Evolutionary conservation across 768 basidiomycete genomes (phyloP), one percentile per base, ranked within the genome.

Genomic region (Paxillus ammoniavirescens): DNA sequence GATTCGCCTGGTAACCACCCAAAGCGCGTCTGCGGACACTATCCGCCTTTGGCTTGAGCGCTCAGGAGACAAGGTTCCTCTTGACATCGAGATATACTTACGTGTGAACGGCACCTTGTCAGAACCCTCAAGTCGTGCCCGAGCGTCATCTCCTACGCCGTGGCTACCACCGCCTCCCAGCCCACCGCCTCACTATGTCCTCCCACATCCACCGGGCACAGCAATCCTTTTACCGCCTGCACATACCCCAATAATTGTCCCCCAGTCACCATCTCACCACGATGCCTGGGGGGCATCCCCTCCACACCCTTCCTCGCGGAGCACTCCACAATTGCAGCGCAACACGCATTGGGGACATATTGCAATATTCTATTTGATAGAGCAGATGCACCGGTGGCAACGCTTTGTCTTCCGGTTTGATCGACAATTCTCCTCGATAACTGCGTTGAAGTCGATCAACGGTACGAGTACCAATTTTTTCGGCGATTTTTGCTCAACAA

Each of bases 1-100:
- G 87, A 88, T 91, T 60, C 86, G 87, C 17, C 80, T 91, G 40
- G 73, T 84, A 42, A 89, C 89, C 18, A 84, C 80, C 28, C 85
- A 83, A 55, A 75, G 80, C 38, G 75, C 86, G 8, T 87, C 88
- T 28, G 81, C 89, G 26, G 89, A 92, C 63, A 89, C 85, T 5
- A 81, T 92, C 46, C 84, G 90, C 8, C 77, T 92, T 10, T 92
- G 90, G 89, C 77, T 92, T 0, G 89, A 91, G 66, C 83, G 89
- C 26, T 87, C 90, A 12, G 90, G 90, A 15, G 73, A 76, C 48
- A 77, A 70, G 5, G 82, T 84, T 6, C 85, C 89, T 6, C 77
- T 92, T 8, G 90, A 91, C 65, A 88, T 92, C 54, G 88, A 91
- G 65, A 89, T 92, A 44, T 85, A 83, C 65, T 73, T 92, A 37